Evolutionary conservation across 164 flowering plant genomes (phyloP), one percentile per base, ranked within the genome.

Genomic region (Tetracentron sinense): DNA sequence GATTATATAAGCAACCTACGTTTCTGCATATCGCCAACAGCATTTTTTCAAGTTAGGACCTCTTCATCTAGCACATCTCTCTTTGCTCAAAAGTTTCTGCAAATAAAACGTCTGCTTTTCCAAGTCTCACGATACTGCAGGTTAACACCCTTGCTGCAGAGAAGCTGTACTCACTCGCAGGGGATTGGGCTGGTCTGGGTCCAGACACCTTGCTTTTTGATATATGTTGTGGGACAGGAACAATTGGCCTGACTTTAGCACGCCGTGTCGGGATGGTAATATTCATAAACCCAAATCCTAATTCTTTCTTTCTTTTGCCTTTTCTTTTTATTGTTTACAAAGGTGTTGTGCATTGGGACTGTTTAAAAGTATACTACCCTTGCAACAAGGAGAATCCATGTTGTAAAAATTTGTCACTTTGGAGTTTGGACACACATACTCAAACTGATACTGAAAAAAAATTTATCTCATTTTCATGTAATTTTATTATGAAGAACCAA

Each of bases 181-280:
- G 99, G 64, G 92, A 94, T 65, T 94, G 99, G 99, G 99, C 99
- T 65, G 80, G 70, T 53, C 74, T 94, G 69, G 92, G 85, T 69
- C 89, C 92, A 21, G 87, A 89, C 74, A 94, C 99, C 38, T 80
- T 94, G 84, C 92, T 91, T 42, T 94, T 94, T 70, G 99, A 94
- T 73, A 65, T 94, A 51, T 94, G 96, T 70, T 89, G 99, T 77
- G 99, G 99, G 31, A 94, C 96, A 60, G 97, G 96, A 64, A 89
- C 97, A 42, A 46, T 48, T 20, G 33, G 23, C 11, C 6, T 38
- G 44, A 38, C 44, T 38, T 38, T 38, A 38, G 44, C 44, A 38
- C 44, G 14, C 14, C 44, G 44, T 4, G 44, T 38, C 14, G 44
- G 44, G 2, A 38, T 38, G 44, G 44, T 38, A 38, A 38, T 38